These are phyloP conservation scores for Verticillium zaregamsianum DNA, from an alignment of 2,329 filamentous ascomycete genomes.

Conservation along the genomic window DNA sequence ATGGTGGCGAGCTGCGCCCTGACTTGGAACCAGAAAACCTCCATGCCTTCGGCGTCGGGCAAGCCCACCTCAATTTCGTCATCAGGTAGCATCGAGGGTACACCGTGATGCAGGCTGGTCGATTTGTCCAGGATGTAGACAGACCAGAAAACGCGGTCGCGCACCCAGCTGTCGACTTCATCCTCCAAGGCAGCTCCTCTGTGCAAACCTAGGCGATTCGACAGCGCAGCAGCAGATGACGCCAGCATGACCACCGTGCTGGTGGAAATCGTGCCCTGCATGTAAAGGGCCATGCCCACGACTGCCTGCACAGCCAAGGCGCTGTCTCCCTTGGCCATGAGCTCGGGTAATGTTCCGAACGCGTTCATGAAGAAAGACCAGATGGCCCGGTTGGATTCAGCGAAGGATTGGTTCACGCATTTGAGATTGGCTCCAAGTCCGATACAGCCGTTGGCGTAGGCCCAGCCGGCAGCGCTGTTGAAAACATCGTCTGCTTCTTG, in stretches of 20 bases:
- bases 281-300: slow-evolving; percentile 9
- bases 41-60: neutral
- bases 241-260: slow-evolving; percentile 6
- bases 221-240: slow-evolving; percentile 4
- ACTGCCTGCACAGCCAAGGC: slow-evolving; percentile 7
- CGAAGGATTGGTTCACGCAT: slow-evolving; percentile 7
- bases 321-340: slow-evolving; percentile 6
- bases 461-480: slow-evolving; percentile 9
- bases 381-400: slow-evolving; percentile 6
- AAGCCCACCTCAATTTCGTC: slow-evolving; percentile 9
- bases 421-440: slow-evolving; percentile 6
- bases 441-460: slow-evolving; percentile 7
- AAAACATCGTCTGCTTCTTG: slow-evolving; percentile 4
- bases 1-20: slow-evolving; percentile 12
- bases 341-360: slow-evolving; percentile 5
- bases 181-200: neutral
- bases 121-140: slow-evolving; percentile 11
- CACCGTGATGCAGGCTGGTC: slow-evolving; percentile 6
- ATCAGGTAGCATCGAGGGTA: slow-evolving; percentile 6
- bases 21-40: slow-evolving; percentile 3
- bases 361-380: slow-evolving; percentile 12
- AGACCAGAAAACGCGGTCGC: slow-evolving; percentile 11
- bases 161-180: slow-evolving; percentile 4
- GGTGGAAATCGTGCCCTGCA: slow-evolving; percentile 8
- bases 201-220: slow-evolving; percentile 9